Percentiles rank a stretch among this genome's conserved stretches.
These are phyloP conservation scores for Parsonsia alboflavescens DNA, from an alignment of 257 asterid species.

Conservation along the genomic window DNA sequence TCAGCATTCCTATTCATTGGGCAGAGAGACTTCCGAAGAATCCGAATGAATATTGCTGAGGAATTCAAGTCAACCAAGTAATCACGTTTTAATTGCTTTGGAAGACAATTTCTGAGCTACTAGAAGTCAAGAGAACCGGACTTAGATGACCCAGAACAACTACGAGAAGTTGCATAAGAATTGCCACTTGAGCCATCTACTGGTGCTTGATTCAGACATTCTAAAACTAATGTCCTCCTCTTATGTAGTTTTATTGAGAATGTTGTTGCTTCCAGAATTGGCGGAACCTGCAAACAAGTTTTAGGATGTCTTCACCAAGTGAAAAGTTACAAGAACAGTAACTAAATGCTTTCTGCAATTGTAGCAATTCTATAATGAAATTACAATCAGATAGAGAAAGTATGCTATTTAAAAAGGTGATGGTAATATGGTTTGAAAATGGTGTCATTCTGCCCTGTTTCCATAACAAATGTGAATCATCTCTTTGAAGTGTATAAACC, in stretches of 20 bases:
- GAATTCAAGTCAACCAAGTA: background rate
- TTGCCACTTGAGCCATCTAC: constrained; percentile 87
- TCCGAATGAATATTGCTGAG: background rate
- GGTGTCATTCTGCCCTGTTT: background rate
- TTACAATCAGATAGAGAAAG: background rate
- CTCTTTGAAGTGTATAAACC: background rate
- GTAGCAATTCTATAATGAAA: background rate
- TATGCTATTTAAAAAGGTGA: background rate
- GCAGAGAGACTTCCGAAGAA: background rate
- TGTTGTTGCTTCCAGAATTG: constrained; percentile 69
- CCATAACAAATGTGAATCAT: background rate
- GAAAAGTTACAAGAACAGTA: background rate
- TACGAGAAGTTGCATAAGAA: constrained; percentile 68
- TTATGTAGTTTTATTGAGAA: constrained; percentile 80
- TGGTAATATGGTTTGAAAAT: background rate
- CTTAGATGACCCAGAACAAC: constrained; percentile 69
- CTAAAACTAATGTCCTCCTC: constrained; percentile 59
- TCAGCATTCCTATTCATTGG: background rate
- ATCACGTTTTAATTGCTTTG: background rate
- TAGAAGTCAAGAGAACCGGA: constrained; percentile 71
- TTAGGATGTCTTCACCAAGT: background rate
- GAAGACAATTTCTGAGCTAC: constrained; percentile 6
- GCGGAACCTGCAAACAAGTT: constrained; percentile 57
- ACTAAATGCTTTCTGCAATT: background rate
- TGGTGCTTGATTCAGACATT: constrained; percentile 92